Evolutionary conservation across 371 early-diverging fungal species (phyloP), one percentile per base, ranked within the genome.

Genomic region (Dichotomocladium elegans): DNA sequence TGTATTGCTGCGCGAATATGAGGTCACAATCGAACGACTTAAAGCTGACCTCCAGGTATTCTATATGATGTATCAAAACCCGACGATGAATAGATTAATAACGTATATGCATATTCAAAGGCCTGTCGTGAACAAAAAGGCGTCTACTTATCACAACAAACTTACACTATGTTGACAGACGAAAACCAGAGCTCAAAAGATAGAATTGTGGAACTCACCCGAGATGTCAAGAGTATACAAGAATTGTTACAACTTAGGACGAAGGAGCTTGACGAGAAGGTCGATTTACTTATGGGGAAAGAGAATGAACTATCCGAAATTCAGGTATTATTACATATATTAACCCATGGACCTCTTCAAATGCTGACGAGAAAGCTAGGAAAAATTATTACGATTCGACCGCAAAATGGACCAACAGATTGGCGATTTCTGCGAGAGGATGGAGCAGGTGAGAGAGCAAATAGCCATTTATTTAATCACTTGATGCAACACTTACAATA

Each of bases 1-100:
- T 62, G 87, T 85, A 46, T 95, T 94, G 8, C 85, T 89, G 56
- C 81, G 88, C 51, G 93, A 93, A 51, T 83, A 91, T 57, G 80
- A 79, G 51, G 79, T 90, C 63, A 87, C 88, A 6, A 86, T 91
- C 27, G 86, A 88, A 43, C 64, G 79, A 34, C 73, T 92, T 5
- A 78, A 82, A 52, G 57, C 60, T 2, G 83, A 86, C 31, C 42
- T 86, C 17, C 54, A 55, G 12, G 56, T 61, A 21, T 53, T 41
- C 33, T 11, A n/a, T n/a, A n/a, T n/a, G n/a, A n/a, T n/a, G n/a
- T n/a, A n/a, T n/a, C n/a, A n/a, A n/a, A n/a, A n/a, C n/a, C n/a
- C n/a, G n/a, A n/a, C n/a, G n/a, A n/a, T n/a, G n/a, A n/a, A n/a
- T n/a, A n/a, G n/a, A n/a, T n/a, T n/a, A n/a, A n/a, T 40, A 21